Conservation (phyloP, 1,139 yeast genomes). For the Trichomonascaceae sp. region DNA sequence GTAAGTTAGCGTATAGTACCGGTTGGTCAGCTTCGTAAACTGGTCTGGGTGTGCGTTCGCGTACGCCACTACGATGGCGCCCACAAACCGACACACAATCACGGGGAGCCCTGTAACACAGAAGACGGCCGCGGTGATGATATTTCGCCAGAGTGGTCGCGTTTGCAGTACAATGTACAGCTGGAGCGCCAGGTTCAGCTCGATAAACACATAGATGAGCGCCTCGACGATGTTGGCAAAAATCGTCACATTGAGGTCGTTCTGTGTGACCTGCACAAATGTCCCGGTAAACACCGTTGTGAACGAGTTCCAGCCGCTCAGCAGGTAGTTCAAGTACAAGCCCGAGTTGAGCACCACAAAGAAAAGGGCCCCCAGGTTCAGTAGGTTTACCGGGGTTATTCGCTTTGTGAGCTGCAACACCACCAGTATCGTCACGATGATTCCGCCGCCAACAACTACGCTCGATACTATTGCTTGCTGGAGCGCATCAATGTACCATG, state of each 20-base stretch:
- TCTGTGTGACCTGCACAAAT: constrained; percentile 23
- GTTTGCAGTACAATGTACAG: constrained; percentile 48
- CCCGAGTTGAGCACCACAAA: constrained; percentile 45
- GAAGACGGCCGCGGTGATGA: constrained; percentile 7
- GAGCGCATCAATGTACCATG: constrained; percentile 19
- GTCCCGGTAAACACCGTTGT: constrained; percentile 42
- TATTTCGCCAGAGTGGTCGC: constrained; percentile 4
- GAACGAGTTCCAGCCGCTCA: constrained; percentile 39
- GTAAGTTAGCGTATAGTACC: constrained; percentile 18
- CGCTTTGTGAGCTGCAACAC: constrained; percentile 11
- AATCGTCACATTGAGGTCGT: constrained; percentile 33
- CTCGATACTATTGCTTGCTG: constrained; percentile 24
- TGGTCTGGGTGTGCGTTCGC: too few relatives aligned
- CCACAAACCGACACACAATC: constrained; percentile 40
- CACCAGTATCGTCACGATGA: constrained; percentile 11
- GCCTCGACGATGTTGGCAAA: constrained; percentile 51
- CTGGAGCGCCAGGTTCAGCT: constrained; percentile 57
- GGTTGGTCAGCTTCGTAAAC: too few relatives aligned
- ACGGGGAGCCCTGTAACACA: constrained; percentile 11
- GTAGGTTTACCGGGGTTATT: constrained; percentile 52
- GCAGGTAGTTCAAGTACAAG: constrained; percentile 40
- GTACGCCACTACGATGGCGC: constrained; percentile 28
- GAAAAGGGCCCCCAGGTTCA: constrained; percentile 49
- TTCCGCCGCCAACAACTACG: constrained; percentile 32
- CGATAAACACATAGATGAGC: constrained; percentile 44